These are phyloP conservation scores for Camellia japonica DNA, from an alignment of 148 eudicot species.

Conservation along the genomic window DNA sequence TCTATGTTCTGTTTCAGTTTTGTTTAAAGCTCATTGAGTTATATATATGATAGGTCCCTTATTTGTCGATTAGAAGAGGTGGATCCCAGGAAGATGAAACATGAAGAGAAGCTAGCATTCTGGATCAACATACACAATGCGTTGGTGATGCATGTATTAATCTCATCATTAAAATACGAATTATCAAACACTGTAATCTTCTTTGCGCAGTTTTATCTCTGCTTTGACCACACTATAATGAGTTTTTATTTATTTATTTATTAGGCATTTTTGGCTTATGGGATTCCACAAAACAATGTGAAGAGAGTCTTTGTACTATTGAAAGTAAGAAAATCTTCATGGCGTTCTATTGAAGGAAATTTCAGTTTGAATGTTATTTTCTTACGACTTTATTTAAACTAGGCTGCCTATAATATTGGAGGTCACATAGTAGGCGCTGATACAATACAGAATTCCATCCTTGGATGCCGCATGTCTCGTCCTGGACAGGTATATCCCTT, in stretches of 20 bases:
- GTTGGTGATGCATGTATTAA: conserved; percentile 93
- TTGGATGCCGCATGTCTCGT: conserved; percentile 84
- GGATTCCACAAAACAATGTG: conserved; percentile 84
- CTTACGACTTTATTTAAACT: conserved; percentile 19
- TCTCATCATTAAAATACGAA: conserved; percentile 2
- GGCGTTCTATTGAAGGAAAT: background rate
- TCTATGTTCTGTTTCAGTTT: background rate
- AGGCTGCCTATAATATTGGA: conserved; percentile 95
- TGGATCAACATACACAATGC: conserved; percentile 96
- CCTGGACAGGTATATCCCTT: conserved; percentile 75
- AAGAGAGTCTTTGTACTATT: conserved; percentile 79
- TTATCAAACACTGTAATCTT: background rate
- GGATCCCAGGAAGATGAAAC: conserved; percentile 74
- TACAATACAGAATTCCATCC: conserved; percentile 67
- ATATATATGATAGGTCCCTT: conserved; percentile 53
- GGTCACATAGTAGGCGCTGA: conserved; percentile 86
- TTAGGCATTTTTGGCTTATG: conserved; percentile 92
- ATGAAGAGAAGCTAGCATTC: conserved; percentile 91
- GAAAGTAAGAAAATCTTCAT: conserved; percentile 47
- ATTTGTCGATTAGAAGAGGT: conserved; percentile 70
- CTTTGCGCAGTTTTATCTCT: background rate
- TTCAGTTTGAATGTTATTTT: background rate
- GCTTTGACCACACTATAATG: conserved; percentile 8
- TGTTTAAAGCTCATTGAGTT: conserved; percentile 4
- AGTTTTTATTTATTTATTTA: background rate